Conservation (phyloP, 352 stramenopile species). For the Pythium phragmitis region DNA sequence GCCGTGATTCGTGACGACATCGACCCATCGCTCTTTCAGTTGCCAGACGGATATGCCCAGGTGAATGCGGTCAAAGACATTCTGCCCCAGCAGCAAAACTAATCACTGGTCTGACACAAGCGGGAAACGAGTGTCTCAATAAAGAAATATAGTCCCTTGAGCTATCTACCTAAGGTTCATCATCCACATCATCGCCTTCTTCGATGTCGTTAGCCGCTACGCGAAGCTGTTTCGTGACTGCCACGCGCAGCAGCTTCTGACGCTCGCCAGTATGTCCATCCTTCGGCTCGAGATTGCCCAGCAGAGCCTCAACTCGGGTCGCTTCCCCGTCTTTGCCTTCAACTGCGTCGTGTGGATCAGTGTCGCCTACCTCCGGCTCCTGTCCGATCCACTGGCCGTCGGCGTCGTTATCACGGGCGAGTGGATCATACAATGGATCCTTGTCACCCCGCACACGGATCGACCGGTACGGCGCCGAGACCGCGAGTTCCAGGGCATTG, state of each 20-base stretch:
- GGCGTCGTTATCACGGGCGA: constrained; percentile 2
- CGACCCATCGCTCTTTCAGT: constrained; percentile 50
- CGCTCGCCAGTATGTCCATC: neutral
- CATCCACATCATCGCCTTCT: neutral
- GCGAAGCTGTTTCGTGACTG: neutral
- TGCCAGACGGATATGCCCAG: constrained; percentile 50
- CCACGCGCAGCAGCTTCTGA: neutral
- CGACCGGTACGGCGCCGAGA: constrained; percentile 23
- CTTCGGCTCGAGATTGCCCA: neutral
- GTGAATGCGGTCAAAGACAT: constrained; percentile 35
- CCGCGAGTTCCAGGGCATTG: constrained; percentile 14
- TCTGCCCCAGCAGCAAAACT: constrained; percentile 15
- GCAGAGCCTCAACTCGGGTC: neutral
- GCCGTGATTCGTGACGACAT: constrained; percentile 52
- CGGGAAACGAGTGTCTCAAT: neutral
- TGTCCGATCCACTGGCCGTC: neutral
- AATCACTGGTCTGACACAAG: neutral
- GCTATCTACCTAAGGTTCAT: neutral
- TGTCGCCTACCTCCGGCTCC: constrained; percentile 19
- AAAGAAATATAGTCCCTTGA: neutral
- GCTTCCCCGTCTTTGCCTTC: neutral
- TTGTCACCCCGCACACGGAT: constrained; percentile 12
- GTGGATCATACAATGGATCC: neutral
- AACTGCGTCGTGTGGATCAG: constrained; percentile 11
- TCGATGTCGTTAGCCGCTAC: neutral